These are phyloP conservation scores for Aspergillus viridinutans DNA, from an alignment of 2,329 filamentous ascomycete species.

Conservation along the genomic window DNA sequence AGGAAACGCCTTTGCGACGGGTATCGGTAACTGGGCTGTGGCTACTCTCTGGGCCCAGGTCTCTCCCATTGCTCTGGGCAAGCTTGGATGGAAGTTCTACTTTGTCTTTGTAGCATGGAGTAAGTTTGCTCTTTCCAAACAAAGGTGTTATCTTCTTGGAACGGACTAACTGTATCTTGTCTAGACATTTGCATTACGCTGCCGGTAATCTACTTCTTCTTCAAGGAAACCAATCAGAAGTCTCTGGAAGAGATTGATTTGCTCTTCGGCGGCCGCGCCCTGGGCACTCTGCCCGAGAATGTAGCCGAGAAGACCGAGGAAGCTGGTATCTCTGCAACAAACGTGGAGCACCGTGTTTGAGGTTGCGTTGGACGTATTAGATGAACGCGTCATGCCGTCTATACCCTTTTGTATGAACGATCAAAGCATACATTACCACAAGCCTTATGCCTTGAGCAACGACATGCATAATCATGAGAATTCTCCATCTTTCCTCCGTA, in stretches of 20 bases:
- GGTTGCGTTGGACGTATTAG: not conserved
- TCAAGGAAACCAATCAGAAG: constrained; percentile 52
- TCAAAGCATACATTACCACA: not conserved
- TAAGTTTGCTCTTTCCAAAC: constrained; percentile 10
- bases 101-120: constrained; percentile 55
- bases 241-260: constrained; percentile 57
- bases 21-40: constrained; percentile 57
- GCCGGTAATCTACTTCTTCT: constrained; percentile 48
- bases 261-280: constrained; percentile 51
- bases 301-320: not conserved
- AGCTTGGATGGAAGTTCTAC: constrained; percentile 54
- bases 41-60: constrained; percentile 58
- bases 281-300: constrained; percentile 46
- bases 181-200: constrained; percentile 35
- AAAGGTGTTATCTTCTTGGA: not conserved
- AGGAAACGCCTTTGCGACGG: constrained; percentile 56
- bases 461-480: not conserved
- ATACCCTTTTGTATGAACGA: not conserved
- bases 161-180: constrained; percentile 1
- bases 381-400: not conserved
- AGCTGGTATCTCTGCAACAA: not conserved
- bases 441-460: not conserved
- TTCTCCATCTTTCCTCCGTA: no score
- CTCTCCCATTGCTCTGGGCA: constrained; percentile 48
- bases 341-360: not conserved